These are phyloP conservation scores for Kodamaea fukazawae DNA, from an alignment of 805 yeast genomes.

Conservation along the genomic window DNA sequence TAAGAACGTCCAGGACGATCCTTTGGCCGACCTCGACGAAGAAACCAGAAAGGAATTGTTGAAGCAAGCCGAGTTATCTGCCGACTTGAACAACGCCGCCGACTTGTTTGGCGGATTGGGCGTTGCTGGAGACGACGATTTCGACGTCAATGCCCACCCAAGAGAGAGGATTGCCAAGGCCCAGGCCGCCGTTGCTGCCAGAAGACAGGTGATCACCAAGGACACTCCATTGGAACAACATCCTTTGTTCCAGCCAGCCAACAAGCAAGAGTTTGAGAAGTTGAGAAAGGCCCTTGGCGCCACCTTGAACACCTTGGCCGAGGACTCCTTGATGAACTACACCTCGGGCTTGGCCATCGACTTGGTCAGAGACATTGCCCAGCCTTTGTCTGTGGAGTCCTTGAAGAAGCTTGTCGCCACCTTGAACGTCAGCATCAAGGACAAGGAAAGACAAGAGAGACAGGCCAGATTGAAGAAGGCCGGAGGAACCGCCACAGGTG, in stretches of 20 bases:
- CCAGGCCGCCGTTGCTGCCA: conserved; percentile 37
- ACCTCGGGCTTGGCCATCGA: conserved; percentile 77
- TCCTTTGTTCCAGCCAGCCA: conserved; percentile 81
- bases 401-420: conserved; percentile 84
- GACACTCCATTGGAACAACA: conserved; percentile 65
- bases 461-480: conserved; percentile 76
- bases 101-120: conserved; percentile 79
- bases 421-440: conserved; percentile 73
- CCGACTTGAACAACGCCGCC: conserved; percentile 91
- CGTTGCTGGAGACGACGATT: conserved; percentile 37
- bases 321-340: conserved; percentile 63
- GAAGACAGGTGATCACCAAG: conserved; percentile 39
- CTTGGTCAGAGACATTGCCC: conserved; percentile 77
- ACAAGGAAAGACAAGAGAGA: conserved; percentile 88
- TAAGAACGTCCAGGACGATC: conserved; percentile 34
- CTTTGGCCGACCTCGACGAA: conserved; percentile 64
- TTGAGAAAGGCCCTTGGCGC: conserved; percentile 70
- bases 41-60: conserved; percentile 70
- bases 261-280: conserved; percentile 71
- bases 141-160: conserved; percentile 49
- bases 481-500: conserved; percentile 86
- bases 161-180: conserved; percentile 50
- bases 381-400: conserved; percentile 78
- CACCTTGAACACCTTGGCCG: conserved; percentile 57
- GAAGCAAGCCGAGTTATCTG: conserved; percentile 73